phyloP scores from a whole-genome alignment of 805 yeast species.

The Metschnikowia drakensbergensis region DNA sequence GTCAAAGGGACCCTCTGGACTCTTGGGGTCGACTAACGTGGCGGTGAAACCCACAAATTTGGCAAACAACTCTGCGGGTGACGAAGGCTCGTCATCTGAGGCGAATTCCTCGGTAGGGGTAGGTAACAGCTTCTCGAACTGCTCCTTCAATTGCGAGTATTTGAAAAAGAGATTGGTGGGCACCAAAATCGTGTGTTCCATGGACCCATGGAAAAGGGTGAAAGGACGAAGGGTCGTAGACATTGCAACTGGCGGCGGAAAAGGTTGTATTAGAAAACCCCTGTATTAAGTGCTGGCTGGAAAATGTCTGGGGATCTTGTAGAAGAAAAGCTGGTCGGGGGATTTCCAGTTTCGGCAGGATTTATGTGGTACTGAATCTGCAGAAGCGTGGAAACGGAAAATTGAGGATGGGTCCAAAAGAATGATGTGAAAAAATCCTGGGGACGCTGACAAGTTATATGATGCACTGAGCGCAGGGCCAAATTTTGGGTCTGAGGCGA shows the following conservation, averaged over 20 bases:
- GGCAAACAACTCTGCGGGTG: conserved; percentile 80
- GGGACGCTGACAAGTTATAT: background rate
- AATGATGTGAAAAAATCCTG: background rate
- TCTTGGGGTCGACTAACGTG: conserved; percentile 39
- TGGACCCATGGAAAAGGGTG: conserved; percentile 75
- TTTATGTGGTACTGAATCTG: conserved; percentile 1
- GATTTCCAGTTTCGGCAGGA: background rate
- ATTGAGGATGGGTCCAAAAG: background rate
- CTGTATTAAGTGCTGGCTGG: background rate
- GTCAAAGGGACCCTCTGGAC: conserved; percentile 54
- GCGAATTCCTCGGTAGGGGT: conserved; percentile 80
- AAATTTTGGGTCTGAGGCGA: conserved; percentile 17
- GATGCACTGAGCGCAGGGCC: background rate
- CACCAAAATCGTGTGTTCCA: conserved; percentile 84
- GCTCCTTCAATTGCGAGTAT: conserved; percentile 84
- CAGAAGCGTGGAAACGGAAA: background rate
- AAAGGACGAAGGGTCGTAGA: conserved; percentile 60
- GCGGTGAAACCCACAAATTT: conserved; percentile 76
- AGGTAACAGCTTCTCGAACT: conserved; percentile 74
- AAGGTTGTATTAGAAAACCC: background rate
- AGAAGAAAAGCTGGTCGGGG: background rate
- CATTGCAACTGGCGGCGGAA: conserved; percentile 9
- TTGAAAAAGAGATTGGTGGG: conserved; percentile 77
- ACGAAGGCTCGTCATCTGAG: conserved; percentile 81
- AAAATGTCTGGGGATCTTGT: background rate